These are phyloP conservation scores for Ormosia emarginata DNA, from an alignment of 306 rosid genomes.

Conservation along the genomic window DNA sequence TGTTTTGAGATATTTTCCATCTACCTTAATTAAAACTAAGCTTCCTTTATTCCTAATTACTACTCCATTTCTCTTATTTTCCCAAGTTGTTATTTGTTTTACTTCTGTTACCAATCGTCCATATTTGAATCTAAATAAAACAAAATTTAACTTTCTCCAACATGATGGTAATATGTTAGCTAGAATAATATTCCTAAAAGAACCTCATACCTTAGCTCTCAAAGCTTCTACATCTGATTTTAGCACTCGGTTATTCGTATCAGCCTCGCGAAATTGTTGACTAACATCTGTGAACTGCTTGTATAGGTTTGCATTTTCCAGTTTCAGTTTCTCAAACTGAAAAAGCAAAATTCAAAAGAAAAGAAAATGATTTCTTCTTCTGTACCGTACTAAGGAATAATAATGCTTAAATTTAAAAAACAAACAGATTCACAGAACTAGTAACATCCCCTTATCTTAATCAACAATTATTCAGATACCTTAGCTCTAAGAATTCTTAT, in stretches of 20 bases:
- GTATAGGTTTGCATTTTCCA: conserved; percentile 56
- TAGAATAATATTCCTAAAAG: not conserved
- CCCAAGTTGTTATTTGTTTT: not conserved
- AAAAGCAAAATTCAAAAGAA: not conserved
- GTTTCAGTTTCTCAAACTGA: conserved; percentile 68
- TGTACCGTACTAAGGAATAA: not conserved
- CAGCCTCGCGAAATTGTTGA: conserved; percentile 74
- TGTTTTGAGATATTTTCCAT: not conserved
- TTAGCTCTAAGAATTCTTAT: not conserved
- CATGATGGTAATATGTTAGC: not conserved
- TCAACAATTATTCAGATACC: not conserved
- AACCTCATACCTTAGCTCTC: conserved; percentile 77
- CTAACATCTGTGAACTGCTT: conserved; percentile 57
- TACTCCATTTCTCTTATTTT: not conserved
- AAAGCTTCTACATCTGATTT: conserved; percentile 87
- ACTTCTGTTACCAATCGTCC: not conserved
- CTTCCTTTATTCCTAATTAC: not conserved
- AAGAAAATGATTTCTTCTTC: not conserved
- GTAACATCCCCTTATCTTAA: not conserved
- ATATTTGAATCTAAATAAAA: not conserved
- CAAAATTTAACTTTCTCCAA: not conserved
- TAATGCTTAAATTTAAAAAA: not conserved
- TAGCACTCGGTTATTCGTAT: conserved; percentile 70
- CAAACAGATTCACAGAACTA: not conserved
- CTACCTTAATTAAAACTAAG: not conserved